Base-by-base conservation (phyloP, 331 rosid species). In the Quercus phellos region DNA sequence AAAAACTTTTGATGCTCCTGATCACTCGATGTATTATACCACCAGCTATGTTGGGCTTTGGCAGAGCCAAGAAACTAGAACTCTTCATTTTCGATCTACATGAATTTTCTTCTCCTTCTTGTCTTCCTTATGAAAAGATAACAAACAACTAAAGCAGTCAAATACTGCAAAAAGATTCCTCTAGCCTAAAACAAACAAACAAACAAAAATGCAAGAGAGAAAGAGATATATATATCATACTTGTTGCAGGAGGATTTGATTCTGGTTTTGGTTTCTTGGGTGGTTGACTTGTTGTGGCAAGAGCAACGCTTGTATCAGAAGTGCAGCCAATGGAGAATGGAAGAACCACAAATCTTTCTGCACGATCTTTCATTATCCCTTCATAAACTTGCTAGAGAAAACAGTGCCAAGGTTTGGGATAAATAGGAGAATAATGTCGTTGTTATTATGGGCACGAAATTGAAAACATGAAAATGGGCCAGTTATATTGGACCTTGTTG, bases 261-360 rank as follows among this genome's bases (percentile, higher is more conserved):
- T 77, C 70, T 51, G 7, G 19, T 58, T 84, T 79, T 42, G 80
- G 60, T n/a, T 60, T 86, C 70, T 67, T 76, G 4, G 70, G 16
- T 8, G 16, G 38, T 32, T 29, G 74, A 64, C 19, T 34, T 26
- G 82, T 34, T 26, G 83, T 72, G 60, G 92, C 86, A 14, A 90
- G 63, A 4, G 84, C 86, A 66, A 93, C 84, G 80, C 92, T 90
- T 58, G 97, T 83, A 51, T 85, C 86, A 4, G 98, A 91, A 84
- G 91, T 82, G 77, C 98, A 93, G 7, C 85, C 88, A 3, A 85
- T 74, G 64, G 92, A 77, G 72, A 91, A 90, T 6, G 97, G 94
- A 83, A 88, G 89, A 74, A 91, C 83, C 0, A 72, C 76, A 2
- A 93, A 86, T 80, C 90, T 88, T 43, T 85, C 90, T 35, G 87